Percentiles rank a stretch among this genome's conserved stretches.
phyloP scores from a whole-genome alignment of 306 rosid species.

The Coriaria nepalensis region DNA sequence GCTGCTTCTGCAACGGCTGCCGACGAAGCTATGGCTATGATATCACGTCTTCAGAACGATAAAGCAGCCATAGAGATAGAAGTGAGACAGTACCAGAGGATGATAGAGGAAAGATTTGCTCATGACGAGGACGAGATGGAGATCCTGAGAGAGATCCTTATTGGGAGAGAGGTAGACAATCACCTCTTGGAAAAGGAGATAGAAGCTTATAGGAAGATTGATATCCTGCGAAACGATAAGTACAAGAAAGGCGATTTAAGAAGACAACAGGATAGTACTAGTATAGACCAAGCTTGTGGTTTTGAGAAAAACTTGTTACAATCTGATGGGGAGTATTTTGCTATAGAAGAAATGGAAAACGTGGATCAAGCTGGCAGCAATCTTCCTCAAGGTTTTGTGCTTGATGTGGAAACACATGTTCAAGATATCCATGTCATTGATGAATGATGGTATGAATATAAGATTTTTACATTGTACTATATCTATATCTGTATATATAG shows the following conservation, averaged over 20 bases:
- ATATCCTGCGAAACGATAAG: conserved; percentile 21
- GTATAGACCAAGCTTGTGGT: conserved; percentile 10
- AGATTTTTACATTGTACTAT: too few species aligned
- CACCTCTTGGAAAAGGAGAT: conserved; percentile 61
- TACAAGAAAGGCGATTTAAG: conserved; percentile 16
- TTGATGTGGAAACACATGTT: conserved; percentile 40
- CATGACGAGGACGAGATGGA: conserved; percentile 86
- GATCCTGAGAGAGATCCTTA: conserved; percentile 68
- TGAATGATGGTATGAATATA: conserved; percentile 10
- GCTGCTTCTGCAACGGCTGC: conserved; percentile 88
- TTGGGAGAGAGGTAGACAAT: conserved; percentile 68
- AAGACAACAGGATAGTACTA: conserved; percentile 10
- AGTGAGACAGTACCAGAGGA: conserved; percentile 54
- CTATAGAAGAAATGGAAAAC: conserved; percentile 10
- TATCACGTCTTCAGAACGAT: conserved; percentile 66
- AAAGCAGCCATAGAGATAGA: conserved; percentile 69
- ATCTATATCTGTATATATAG: too few species aligned
- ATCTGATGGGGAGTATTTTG: conserved; percentile 15
- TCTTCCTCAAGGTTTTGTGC: conserved; percentile 10
- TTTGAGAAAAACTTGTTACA: conserved; percentile 8
- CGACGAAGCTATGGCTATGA: conserved; percentile 96
- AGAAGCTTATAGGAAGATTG: conserved; percentile 50
- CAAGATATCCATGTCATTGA: conserved; percentile 59
- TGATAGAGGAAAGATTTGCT: conserved; percentile 61
- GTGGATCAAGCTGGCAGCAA: conserved; percentile 14